Conservation (phyloP, 2,329 filamentous ascomycete genomes). For the Fusarium aywerte region DNA sequence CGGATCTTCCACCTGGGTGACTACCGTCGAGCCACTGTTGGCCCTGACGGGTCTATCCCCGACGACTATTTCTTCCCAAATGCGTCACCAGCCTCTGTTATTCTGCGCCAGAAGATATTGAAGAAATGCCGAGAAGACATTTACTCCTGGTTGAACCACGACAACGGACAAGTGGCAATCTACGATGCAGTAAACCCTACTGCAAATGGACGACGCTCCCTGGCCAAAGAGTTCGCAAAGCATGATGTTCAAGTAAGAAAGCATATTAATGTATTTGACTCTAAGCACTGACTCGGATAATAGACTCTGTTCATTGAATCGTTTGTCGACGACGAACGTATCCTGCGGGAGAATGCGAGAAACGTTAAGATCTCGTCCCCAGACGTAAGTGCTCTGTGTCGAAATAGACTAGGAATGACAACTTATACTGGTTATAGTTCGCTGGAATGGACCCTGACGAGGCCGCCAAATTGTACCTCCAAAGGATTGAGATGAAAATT, state of each 20-base stretch:
- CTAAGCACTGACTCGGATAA: conserved; percentile 1
- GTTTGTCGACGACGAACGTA: conserved; percentile 89
- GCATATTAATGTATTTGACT: too few relatives aligned
- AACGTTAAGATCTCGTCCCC: conserved; percentile 98
- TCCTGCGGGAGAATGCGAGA: conserved; percentile 95
- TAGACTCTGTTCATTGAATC: conserved; percentile 97
- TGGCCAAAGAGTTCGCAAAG: conserved; percentile 97
- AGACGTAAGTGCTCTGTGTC: conserved; percentile 69
- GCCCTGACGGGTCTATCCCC: conserved; percentile 83
- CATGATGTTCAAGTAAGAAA: conserved; percentile 83
- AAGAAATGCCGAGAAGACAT: conserved; percentile 98
- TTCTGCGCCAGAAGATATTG: conserved; percentile 94
- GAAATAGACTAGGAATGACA: background rate
- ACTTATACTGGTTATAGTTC: conserved; percentile 65
- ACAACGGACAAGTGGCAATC: conserved; percentile 97
- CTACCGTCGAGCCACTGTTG: conserved; percentile 91
- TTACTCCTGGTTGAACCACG: conserved; percentile 93
- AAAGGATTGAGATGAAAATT: conserved; percentile 90
- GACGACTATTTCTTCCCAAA: conserved; percentile 99
- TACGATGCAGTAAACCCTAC: conserved; percentile 98
- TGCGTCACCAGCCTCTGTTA: conserved; percentile 89
- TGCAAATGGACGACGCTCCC: conserved; percentile 79
- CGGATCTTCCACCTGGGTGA: conserved; percentile 97
- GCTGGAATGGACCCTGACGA: conserved; percentile 91
- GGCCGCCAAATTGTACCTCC: conserved; percentile 90